Percentiles rank a stretch among this genome's conserved stretches.
Conservation (phyloP, 495 filamentous ascomycete species). For the Antarctomyces pellizariae region DNA sequence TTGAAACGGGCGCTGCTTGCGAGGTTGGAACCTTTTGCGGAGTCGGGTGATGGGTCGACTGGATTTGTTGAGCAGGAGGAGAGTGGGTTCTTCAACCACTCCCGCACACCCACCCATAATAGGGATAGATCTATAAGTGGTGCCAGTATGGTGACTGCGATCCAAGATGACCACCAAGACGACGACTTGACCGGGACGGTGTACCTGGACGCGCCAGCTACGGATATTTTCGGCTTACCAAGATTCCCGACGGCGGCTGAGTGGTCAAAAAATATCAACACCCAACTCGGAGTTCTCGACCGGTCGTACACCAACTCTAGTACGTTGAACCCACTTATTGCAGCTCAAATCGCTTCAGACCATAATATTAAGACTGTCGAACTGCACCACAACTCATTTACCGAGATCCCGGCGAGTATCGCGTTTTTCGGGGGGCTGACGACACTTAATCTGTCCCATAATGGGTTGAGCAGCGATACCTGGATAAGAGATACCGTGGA, state of each 20-base stretch:
- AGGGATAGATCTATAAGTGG: not conserved
- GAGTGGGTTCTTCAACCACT: not conserved
- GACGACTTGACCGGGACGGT: conserved; percentile 10
- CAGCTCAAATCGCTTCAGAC: conserved; percentile 22
- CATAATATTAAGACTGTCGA: conserved; percentile 29
- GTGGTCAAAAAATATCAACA: conserved; percentile 44
- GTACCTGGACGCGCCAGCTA: conserved; percentile 1
- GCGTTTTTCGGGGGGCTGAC: conserved; percentile 43
- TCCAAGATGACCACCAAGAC: conserved; percentile 12
- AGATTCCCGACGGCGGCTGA: conserved; percentile 17
- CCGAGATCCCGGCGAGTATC: conserved; percentile 41
- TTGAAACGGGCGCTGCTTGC: conserved; percentile 54
- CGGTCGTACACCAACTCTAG: conserved; percentile 38
- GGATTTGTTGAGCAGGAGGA: conserved; percentile 9
- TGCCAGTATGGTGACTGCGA: not conserved
- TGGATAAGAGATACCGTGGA: conserved; percentile 36
- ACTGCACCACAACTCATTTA: conserved; percentile 55
- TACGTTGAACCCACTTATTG: conserved; percentile 26
- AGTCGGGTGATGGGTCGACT: conserved; percentile 11
- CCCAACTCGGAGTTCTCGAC: conserved; percentile 56
- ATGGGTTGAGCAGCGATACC: conserved; percentile 36
- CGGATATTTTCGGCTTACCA: conserved; percentile 5
- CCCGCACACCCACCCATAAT: not conserved
- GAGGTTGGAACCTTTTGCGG: conserved; percentile 34
- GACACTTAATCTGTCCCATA: conserved; percentile 56